phyloP scores from a whole-genome alignment of 305 asterid genomes.

The Fraxinus angustifolia region DNA sequence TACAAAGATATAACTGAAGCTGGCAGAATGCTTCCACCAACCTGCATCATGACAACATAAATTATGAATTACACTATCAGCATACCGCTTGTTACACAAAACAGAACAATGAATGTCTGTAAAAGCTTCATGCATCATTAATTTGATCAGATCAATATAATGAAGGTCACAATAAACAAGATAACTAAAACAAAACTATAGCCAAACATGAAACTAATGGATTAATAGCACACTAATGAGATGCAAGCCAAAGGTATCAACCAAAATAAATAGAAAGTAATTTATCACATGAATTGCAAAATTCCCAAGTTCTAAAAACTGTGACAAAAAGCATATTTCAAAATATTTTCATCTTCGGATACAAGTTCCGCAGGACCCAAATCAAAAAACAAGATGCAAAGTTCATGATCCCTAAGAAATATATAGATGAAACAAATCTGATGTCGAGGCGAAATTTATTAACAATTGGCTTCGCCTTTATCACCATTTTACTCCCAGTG shows the following conservation, averaged over 20 bases:
- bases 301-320: not conserved
- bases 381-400: not conserved
- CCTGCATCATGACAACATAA: conserved; percentile 35
- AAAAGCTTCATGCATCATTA: not conserved
- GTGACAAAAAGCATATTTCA: not conserved
- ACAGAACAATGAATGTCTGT: not conserved
- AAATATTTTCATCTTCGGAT: not conserved
- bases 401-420: not conserved
- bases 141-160: not conserved
- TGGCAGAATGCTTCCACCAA: conserved; percentile 84
- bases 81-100: not conserved
- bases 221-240: not conserved
- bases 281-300: not conserved
- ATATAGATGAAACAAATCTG: not conserved
- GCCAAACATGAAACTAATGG: not conserved
- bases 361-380: not conserved
- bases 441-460: not conserved
- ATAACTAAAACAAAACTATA: not conserved
- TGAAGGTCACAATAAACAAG: not conserved
- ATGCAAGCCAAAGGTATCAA: not conserved
- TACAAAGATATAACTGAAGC: conserved; percentile 80
- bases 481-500: not conserved
- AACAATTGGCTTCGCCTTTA: not conserved
- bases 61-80: conserved; percentile 8
- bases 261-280: not conserved